Conservation (phyloP, 2,329 filamentous ascomycete species). For the Westerdykella sp. region DNA sequence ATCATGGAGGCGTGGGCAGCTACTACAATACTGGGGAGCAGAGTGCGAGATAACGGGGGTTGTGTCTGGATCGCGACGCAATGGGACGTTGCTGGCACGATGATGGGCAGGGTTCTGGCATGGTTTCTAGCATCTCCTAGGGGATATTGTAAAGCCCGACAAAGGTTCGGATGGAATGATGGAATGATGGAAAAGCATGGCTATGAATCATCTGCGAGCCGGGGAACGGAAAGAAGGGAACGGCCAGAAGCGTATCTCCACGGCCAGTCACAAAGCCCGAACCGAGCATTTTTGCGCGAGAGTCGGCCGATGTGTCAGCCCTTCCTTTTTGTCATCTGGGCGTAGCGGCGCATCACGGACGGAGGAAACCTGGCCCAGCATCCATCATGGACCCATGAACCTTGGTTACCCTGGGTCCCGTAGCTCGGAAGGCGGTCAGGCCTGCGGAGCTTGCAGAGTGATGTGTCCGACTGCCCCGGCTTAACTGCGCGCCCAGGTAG, state of each 20-base stretch:
- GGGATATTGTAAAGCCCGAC: not conserved
- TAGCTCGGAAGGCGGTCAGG: not conserved
- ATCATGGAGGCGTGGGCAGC: no score
- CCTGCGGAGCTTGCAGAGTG: slow-evolving; percentile 4
- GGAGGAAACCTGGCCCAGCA: not conserved
- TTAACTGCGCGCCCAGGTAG: not conserved
- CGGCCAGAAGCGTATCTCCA: not conserved
- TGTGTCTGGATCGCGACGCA: not conserved
- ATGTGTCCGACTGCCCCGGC: slow-evolving; percentile 7
- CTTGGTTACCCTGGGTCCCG: no score
- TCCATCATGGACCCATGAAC: not conserved
- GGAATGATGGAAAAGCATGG: not conserved
- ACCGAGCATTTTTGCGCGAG: not conserved
- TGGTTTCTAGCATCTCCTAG: no score
- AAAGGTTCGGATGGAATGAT: not conserved
- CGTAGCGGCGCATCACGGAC: not conserved
- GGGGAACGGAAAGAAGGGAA: no score
- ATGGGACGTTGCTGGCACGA: not conserved
- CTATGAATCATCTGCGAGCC: not conserved
- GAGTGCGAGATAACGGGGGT: not conserved
- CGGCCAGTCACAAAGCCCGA: not conserved
- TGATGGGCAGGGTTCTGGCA: not conserved
- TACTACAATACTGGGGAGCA: not conserved
- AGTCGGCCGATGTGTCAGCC: not conserved
- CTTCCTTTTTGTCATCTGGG: not conserved